Evolutionary conservation across 83 land plant species (phyloP), one percentile per base, ranked within the genome.

Genomic region (Picea mariana): DNA sequence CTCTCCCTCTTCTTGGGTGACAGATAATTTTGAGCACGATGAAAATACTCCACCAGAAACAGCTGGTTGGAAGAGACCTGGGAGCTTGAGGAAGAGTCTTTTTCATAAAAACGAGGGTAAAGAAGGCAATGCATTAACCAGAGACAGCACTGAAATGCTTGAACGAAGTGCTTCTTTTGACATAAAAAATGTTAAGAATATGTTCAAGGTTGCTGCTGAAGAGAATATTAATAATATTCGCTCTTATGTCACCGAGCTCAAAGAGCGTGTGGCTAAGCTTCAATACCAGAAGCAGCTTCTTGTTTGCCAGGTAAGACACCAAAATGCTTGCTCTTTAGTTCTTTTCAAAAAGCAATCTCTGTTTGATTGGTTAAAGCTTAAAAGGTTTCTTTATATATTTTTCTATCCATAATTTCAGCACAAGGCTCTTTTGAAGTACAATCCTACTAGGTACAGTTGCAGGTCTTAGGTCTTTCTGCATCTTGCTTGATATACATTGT

Each of bases 221-320:
- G 96, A 92, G 67, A 91, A 87, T 78, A 90, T 95, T 58, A 84
- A 91, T 42, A 92, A 92, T 81, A 87, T 96, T 40, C 84, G 88
- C 23, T 84, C 90, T 26, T 96, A 88, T 86, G 95, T 94, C n/a
- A 87, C 89, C 4, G 98, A 89, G 42, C 81, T 96, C 83, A 94
- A 94, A 82, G 93, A 92, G 77, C 78, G 91, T 24, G 88, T 90
- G 87, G 94, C 96, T 52, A 86, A 95, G 80, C 88, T 90, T 73
- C 91, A 91, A 40, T 94, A 86, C 75, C 90, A 91, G 83, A 93
- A 91, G 49, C 91, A 93, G 84, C 88, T 87, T 7, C 87, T 84
- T 60, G 87, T 86, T 79, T 86, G 86, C 71, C 92, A 94, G 97
- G 98, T 96, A 83, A 2, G 42, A 47, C n/a, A 44, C 55, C 9